Evolutionary conservation across 768 basidiomycete genomes (phyloP), one percentile per base, ranked within the genome.

Genomic region (Trametopsis cervina): DNA sequence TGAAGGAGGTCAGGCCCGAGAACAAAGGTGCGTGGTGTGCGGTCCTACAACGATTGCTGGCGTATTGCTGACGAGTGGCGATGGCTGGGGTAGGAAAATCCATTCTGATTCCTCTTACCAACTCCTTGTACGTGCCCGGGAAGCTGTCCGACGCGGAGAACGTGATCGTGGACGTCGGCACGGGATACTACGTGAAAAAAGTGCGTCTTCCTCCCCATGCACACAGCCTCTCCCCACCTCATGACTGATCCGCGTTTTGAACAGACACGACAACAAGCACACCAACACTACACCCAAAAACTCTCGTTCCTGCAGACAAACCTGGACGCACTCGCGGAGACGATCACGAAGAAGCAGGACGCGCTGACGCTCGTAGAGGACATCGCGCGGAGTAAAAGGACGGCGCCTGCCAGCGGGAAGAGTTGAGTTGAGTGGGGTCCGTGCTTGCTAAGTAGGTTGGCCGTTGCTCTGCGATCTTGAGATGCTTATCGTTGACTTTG

Each of bases 131-230:
- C 61, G 87, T 98, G 21, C 93, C 95, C 2, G 96, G 94, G 17
- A 91, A 83, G 66, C 73, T 98, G 40, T 74, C 72, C 36, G 87
- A 96, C 60, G 65, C 78, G 0, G 85, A 92, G 39, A 78, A 90
- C 56, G 94, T 99, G 40, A 83, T 98, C 53, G 80, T 98, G 33
- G 96, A 99, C 63, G 76, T 98, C 22, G 96, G 96, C 1, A 98
- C 95, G 0, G 95, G 96, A 0, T 99, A 97, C 66, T 97, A 85
- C 56, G 88, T 98, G 15, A 83, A 89, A 67, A 99, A 98, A 77
- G 96, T 90, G 40, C 38, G 71, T 54, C n/a, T n/a, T n/a, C n/a
- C n/a, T n/a, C n/a, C 21, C 11, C 12, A n/a, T 9, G 33, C 2
- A 25, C 22, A 11, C 22, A 9, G 4, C 46, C 18, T 33, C 26